Evolutionary conservation across 306 rosid species (phyloP).

Genomic region (Sicyos baderoa): DNA sequence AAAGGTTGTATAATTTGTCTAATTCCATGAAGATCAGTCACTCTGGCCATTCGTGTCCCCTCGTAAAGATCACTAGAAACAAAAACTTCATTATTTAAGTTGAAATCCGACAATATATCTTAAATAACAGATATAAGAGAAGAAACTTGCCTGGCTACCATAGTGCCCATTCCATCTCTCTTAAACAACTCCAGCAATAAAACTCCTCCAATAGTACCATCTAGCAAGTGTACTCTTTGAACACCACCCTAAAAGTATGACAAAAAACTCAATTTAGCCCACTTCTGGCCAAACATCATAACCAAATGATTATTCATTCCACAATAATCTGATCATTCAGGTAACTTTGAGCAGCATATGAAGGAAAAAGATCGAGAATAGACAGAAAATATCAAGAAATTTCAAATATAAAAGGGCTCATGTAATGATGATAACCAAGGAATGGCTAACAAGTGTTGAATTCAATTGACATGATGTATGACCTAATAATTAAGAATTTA

Average conservation of each 20-base stretch:
- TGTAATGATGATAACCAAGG: background rate
- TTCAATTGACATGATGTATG: too few species aligned
- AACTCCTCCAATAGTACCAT: conserved; percentile 90
- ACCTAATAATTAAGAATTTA: too few species aligned
- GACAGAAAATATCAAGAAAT: background rate
- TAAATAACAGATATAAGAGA: background rate
- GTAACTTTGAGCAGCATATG: background rate
- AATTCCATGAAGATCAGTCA: conserved; percentile 56
- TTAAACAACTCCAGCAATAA: conserved; percentile 81
- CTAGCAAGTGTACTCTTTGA: conserved; percentile 94
- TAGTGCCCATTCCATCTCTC: conserved; percentile 99
- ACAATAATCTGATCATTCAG: background rate
- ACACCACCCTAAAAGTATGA: conserved; percentile 71
- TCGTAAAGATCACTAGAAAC: conserved; percentile 71
- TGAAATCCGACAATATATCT: background rate
- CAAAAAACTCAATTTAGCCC: conserved; percentile 17
- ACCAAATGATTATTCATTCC: background rate
- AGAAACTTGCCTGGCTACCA: conserved; percentile 84
- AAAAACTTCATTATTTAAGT: conserved; percentile 18
- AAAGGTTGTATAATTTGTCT: conserved; percentile 66
- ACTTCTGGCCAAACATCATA: background rate
- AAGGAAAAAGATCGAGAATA: background rate
- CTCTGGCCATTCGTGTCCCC: conserved; percentile 84
- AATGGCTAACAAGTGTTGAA: too few species aligned
- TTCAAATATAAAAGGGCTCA: background rate